Conservation (phyloP, 352 stramenopile genomes). For the Pythium aquatile region DNA sequence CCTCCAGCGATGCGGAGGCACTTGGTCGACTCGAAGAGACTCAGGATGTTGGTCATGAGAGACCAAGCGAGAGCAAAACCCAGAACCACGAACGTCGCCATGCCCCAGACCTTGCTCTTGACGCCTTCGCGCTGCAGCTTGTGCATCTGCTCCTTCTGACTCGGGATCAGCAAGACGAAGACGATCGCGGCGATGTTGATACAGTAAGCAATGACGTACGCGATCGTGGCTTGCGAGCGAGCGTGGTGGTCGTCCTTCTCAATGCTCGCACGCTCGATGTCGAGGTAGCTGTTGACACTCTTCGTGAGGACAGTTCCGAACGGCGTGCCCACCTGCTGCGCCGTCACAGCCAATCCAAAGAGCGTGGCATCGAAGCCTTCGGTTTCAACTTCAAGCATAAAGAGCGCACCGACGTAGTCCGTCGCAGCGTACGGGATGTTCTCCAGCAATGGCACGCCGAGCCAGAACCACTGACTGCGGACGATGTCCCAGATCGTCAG, state of each 20-base stretch:
- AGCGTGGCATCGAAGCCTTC: slow-evolving; percentile 27
- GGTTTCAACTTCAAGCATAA: slow-evolving; percentile 25
- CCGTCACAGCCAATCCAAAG: slow-evolving; percentile 27
- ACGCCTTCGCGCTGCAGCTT: slow-evolving; percentile 22
- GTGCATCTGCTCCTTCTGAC: slow-evolving; percentile 28
- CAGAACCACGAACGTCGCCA: slow-evolving; percentile 12
- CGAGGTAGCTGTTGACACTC: slow-evolving; percentile 20
- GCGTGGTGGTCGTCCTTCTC: slow-evolving; percentile 15
- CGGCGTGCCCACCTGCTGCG: slow-evolving; percentile 17
- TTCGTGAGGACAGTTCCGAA: slow-evolving; percentile 26
- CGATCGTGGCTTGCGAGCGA: slow-evolving; percentile 25
- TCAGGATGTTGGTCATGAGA: slow-evolving; percentile 33
- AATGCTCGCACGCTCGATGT: slow-evolving; percentile 19
- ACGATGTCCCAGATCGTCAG: slow-evolving; percentile 27
- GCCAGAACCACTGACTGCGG: slow-evolving; percentile 26
- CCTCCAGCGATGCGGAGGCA: slow-evolving; percentile 32
- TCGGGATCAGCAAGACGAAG: slow-evolving; percentile 21
- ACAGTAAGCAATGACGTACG: slow-evolving; percentile 27
- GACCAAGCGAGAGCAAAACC: slow-evolving; percentile 23
- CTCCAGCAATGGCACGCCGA: slow-evolving; percentile 26
- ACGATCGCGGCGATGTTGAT: slow-evolving; percentile 26
- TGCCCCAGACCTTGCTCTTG: slow-evolving; percentile 9
- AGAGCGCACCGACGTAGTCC: slow-evolving; percentile 20
- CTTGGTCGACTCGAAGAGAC: slow-evolving; percentile 25
- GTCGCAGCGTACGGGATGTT: slow-evolving; percentile 19